Conservation (phyloP, 1,284 basidiomycete species). For the Inonotus obliquus region DNA sequence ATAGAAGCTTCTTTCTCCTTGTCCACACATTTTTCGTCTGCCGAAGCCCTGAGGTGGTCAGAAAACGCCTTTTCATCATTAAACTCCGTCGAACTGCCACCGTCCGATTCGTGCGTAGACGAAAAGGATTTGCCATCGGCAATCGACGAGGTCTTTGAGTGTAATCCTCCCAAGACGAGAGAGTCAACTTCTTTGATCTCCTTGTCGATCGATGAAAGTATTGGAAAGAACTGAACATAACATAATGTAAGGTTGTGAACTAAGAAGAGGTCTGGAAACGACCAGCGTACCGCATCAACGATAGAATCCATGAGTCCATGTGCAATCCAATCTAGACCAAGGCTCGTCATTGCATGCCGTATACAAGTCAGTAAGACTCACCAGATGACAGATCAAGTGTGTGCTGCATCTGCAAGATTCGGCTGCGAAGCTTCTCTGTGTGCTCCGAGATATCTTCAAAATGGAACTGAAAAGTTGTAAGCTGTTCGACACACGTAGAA, state of each 20-base stretch:
- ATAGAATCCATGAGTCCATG: conserved; percentile 92
- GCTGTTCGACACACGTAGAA: not conserved
- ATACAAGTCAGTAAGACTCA: conserved; percentile 28
- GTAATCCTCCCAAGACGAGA: conserved; percentile 43
- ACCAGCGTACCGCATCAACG: conserved; percentile 60
- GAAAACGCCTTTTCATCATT: not conserved
- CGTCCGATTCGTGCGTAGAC: too few species aligned
- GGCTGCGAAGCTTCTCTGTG: conserved; percentile 72
- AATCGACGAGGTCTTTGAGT: not conserved
- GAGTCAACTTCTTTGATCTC: conserved; percentile 81
- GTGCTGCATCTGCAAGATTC: conserved; percentile 56
- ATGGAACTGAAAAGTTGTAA: conserved; percentile 63
- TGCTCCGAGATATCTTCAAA: conserved; percentile 91
- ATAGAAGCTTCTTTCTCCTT: not conserved
- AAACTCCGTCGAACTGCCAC: too few species aligned
- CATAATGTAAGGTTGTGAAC: not conserved
- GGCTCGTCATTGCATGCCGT: not conserved
- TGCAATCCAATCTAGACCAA: conserved; percentile 81
- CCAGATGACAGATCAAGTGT: conserved; percentile 66
- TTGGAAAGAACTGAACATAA: conserved; percentile 65
- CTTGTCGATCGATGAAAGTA: conserved; percentile 77
- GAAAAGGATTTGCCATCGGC: not conserved
- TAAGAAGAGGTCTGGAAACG: not conserved
- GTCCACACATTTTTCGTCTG: not conserved
- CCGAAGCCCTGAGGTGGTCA: not conserved